These are phyloP conservation scores for Trifolium pratense DNA, from an alignment of 306 rosid species.

Conservation along the genomic window DNA sequence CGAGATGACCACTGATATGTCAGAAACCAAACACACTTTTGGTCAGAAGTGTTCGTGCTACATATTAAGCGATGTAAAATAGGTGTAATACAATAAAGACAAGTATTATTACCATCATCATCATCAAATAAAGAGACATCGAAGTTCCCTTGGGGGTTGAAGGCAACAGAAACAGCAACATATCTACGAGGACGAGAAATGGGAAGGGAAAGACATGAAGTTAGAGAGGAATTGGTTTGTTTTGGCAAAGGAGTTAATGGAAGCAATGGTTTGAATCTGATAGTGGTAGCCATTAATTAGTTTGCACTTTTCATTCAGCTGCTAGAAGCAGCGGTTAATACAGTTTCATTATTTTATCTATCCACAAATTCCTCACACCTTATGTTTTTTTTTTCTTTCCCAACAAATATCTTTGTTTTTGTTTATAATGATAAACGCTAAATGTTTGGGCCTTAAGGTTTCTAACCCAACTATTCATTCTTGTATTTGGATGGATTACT, in stretches of 20 bases:
- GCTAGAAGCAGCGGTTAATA: conserved; percentile 34
- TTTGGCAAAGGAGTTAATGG: conserved; percentile 61
- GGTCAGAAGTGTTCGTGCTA: neutral
- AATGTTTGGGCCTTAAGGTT: no score
- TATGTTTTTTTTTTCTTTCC: conserved; percentile 24
- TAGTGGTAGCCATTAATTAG: conserved; percentile 51
- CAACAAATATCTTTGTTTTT: conserved; percentile 32
- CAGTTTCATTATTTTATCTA: conserved; percentile 55
- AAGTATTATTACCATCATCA: conserved; percentile 55
- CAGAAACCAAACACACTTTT: no score
- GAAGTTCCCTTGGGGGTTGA: conserved; percentile 86
- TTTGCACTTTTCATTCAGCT: conserved; percentile 27
- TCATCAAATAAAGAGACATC: conserved; percentile 74
- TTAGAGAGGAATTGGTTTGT: conserved; percentile 39
- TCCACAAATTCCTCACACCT: conserved; percentile 51
- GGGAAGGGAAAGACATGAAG: conserved; percentile 48
- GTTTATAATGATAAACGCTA: neutral
- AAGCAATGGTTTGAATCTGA: conserved; percentile 59
- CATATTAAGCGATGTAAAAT: neutral
- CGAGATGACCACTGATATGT: no score
- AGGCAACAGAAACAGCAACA: conserved; percentile 72
- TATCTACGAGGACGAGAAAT: conserved; percentile 39
- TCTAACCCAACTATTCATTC: no score
- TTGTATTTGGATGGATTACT: no score
- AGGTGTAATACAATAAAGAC: neutral